A percentile compares a stretch with the other conserved stretches of the same genome.
phyloP scores from a whole-genome alignment of 352 stramenopile genomes.

The Hyaloperonospora brassicae region DNA sequence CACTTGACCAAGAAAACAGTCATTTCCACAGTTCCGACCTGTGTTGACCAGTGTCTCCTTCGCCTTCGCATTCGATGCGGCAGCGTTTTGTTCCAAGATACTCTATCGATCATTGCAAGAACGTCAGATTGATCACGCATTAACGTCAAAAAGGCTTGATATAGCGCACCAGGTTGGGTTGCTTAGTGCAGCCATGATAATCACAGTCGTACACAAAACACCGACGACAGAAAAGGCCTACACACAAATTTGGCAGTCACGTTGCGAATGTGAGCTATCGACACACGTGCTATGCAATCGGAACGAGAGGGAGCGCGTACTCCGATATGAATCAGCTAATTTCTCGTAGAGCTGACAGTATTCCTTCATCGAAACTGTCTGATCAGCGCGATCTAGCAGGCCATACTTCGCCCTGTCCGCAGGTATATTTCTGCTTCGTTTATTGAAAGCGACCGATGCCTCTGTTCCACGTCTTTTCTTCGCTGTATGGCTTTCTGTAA shows the following conservation, averaged over 20 bases:
- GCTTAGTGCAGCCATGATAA: conserved; percentile 58
- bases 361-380: conserved; percentile 26
- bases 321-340: conserved; percentile 57
- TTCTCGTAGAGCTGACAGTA: conserved; percentile 52
- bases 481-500: conserved; percentile 23
- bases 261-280: neutral
- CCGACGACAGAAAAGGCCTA: conserved; percentile 69
- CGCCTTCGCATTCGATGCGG: conserved; percentile 34
- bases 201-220: conserved; percentile 84
- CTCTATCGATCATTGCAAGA: conserved; percentile 23
- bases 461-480: conserved; percentile 38
- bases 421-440: conserved; percentile 3
- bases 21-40: conserved; percentile 65
- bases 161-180: conserved; percentile 44
- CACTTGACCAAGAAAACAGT: conserved; percentile 58
- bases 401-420: conserved; percentile 5
- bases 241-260: neutral
- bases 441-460: conserved; percentile 8
- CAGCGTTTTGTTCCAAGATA: conserved; percentile 56
- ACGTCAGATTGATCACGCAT: conserved; percentile 3
- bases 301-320: conserved; percentile 22
- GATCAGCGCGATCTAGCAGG: conserved; percentile 2
- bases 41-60: conserved; percentile 38
- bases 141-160: neutral
- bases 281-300: too few species aligned